Percentiles rank a stretch among this genome's conserved stretches.
phyloP scores from a whole-genome alignment of 2,329 filamentous ascomycete genomes.

The Kalmusia sp. region DNA sequence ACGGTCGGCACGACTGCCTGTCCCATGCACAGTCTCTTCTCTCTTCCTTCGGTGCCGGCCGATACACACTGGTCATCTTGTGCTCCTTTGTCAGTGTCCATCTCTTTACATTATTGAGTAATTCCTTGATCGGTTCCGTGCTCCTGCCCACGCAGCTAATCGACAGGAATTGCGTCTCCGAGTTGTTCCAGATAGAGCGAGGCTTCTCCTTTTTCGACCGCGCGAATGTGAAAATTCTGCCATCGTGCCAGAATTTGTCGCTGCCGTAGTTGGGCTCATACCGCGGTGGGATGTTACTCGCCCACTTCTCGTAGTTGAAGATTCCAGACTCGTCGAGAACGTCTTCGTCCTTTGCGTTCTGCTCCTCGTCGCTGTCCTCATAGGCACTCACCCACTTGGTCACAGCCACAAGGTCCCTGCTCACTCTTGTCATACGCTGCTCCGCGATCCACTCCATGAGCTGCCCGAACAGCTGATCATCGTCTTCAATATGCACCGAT shows the following conservation, averaged over 20 bases:
- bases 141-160: conserved; percentile 57
- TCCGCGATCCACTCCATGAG: conserved; percentile 54
- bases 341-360: conserved; percentile 42
- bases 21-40: conserved; percentile 46
- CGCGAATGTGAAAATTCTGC: conserved; percentile 50
- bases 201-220: conserved; percentile 43
- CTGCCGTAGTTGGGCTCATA: conserved; percentile 59
- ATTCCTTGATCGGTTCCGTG: conserved; percentile 56
- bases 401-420: conserved; percentile 49
- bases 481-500: conserved; percentile 52
- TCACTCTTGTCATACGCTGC: conserved; percentile 46
- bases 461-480: conserved; percentile 52
- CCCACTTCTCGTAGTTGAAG: conserved; percentile 59
- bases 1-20: conserved; percentile 61
- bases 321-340: conserved; percentile 50
- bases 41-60: conserved; percentile 52
- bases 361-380: conserved; percentile 42
- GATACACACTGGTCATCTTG: conserved; percentile 54
- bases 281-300: conserved; percentile 54
- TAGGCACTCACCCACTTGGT: conserved; percentile 46
- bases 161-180: conserved; percentile 51
- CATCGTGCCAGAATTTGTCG: conserved; percentile 53
- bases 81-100: conserved; percentile 52
- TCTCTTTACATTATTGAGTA: conserved; percentile 54
- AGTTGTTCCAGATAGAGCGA: conserved; percentile 25